Percentiles rank a stretch among this genome's conserved stretches.
Conservation (phyloP, 169 alveolate species). For the Condylostoma magnum region DNA sequence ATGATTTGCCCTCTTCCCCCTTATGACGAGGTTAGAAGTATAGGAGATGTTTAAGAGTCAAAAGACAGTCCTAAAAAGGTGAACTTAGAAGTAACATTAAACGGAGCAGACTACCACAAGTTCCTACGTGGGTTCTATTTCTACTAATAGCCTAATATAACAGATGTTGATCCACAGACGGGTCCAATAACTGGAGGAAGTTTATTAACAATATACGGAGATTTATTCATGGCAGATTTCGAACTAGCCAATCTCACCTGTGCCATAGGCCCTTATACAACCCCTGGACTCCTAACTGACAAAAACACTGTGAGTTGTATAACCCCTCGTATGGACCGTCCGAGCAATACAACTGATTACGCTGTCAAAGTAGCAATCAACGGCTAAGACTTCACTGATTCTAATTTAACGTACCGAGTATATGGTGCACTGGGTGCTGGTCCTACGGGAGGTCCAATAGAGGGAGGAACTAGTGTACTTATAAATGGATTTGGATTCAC, state of each 20-base stretch:
- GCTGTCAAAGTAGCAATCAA: slow-evolving; percentile 11
- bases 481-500: slow-evolving; percentile 70
- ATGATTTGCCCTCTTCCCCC: slow-evolving; percentile 64
- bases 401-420: slow-evolving; percentile 32
- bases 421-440: slow-evolving; percentile 32
- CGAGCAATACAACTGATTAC: slow-evolving; percentile 4
- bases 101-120: slow-evolving; percentile 61
- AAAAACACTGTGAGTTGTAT: slow-evolving; percentile 14
- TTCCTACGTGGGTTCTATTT: slow-evolving; percentile 73
- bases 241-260: slow-evolving; percentile 59
- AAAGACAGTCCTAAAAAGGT: no score
- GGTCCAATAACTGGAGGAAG: slow-evolving; percentile 76
- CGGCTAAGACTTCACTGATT: slow-evolving; percentile 18
- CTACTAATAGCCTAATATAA: slow-evolving; percentile 59
- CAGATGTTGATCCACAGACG: slow-evolving; percentile 58
- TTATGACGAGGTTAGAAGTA: slow-evolving; percentile 36
- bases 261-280: slow-evolving; percentile 59
- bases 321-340: slow-evolving; percentile 19
- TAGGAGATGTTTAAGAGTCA: no score
- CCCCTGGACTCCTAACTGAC: slow-evolving; percentile 37
- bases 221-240: slow-evolving; percentile 68
- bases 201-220: slow-evolving; percentile 62
- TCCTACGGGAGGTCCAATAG: slow-evolving; percentile 79
- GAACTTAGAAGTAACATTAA: slow-evolving; percentile 58
- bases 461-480: slow-evolving; percentile 62